Base-by-base conservation (phyloP, 225 moss, liverwort and hornwort species). In the Pleurozium schreberi region DNA sequence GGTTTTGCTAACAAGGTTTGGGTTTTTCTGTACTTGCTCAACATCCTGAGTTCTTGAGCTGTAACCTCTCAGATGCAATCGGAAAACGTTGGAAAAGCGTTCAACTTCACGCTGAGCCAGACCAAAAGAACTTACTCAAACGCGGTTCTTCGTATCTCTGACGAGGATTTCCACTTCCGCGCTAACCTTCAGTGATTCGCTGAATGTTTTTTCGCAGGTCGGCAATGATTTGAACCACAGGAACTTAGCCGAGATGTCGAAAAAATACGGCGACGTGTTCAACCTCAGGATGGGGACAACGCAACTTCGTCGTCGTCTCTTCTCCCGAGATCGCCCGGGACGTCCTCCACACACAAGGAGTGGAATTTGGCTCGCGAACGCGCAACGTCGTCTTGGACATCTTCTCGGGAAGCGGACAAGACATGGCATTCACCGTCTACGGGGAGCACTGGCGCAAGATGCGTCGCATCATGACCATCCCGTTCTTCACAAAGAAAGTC, bases 401-500 rank as follows among this genome's bases (percentile, higher is more conserved):
- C 71, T 93, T 93, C 88, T 90, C 91, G 7, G 93, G 91, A 26
- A 88, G 91, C 13, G 93, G 93, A 4, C 88, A 91, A 70, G 93
- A 94, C 91, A 92, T 92, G 94, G 91, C 92, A n/a, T 92, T 92
- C 91, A 92, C 90, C 10, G 62, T 89, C 27, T 91, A 94, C 63
- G 91, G 92, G 5, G 92, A 94, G n/a, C 94, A 92, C 83, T 92
- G 92, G 94, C 92, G 94, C 36, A 89, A 82, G 63, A 92, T 92
- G 94, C 86, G 91, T 33, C 83, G 94, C 22, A 94, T 92, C 82
- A 92, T 94, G 92, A 92, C 92, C 19, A 90, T 91, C 47, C 92
- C 92, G 12, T 94, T 92, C 84, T 92, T 92, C 89, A 91, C 94
- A 52, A 90, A 86, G 83, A 94, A 94, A 80, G 92, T 92, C 4